Evolutionary conservation across 129 eudicot genomes (phyloP), one percentile per base, ranked within the genome.

Genomic region (Ambrosia artemisiifolia): DNA sequence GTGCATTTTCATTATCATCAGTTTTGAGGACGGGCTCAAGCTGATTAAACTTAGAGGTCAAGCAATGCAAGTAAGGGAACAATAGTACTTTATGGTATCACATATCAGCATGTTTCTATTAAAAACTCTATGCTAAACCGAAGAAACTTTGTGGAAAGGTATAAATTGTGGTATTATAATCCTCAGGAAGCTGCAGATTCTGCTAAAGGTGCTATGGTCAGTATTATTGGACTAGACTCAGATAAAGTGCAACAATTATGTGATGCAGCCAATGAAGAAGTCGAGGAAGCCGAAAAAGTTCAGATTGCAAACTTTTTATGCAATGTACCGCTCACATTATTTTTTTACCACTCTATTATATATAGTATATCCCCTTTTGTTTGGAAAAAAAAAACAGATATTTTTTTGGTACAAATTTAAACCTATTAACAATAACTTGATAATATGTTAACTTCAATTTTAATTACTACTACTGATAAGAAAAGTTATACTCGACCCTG

Each of bases 21-120:
- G 98, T 90, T 93, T 93, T 34, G 98, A 93, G 80, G 98, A 93
- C 77, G 98, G 98, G 77, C 90, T 93, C 72, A 93, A 93, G 92
- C 79, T 93, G 83, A 96, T 93, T 38, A 89, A 93, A 81, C 75
- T 93, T 69, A 87, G 98, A 86, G 98, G 98, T 56, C 91, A 93
- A 82, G 98, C 98, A 20, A 93, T 93, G 98, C 98, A 93, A 92
- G 98, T 87, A 77, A 70, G 57, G 19, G 10, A 62, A 18, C 61
- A 35, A 63, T 24, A 13, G 12, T 57, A 46, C 14, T 49, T 49
- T 42, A 28, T 17, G 20, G 36, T 47, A 4, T 61, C 50, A 33
- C 55, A 49, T 49, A 49, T 49, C 55, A 49, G 1, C 18, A 49
- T 49, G 19, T n/a, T n/a, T n/a, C n/a, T n/a, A n/a, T n/a, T n/a